These are phyloP conservation scores for Thalassiosira mediterranea DNA, from an alignment of 352 stramenopile species.

Conservation along the genomic window DNA sequence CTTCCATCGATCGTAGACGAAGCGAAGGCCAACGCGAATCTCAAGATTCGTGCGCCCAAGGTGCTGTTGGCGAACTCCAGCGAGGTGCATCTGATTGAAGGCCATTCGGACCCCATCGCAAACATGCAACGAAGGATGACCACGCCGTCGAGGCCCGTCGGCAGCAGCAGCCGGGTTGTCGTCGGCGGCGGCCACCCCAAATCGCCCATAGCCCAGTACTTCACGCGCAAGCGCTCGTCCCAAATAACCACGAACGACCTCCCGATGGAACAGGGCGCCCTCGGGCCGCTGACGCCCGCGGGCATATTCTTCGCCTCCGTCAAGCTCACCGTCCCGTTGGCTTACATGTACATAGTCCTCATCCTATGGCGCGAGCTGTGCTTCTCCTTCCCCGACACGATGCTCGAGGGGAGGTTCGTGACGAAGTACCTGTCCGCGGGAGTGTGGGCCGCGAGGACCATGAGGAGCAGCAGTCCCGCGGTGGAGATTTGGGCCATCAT, in stretches of 20 bases:
- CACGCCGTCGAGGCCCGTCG: neutral
- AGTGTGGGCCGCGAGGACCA: slow-evolving; percentile 47
- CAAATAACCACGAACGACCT: slow-evolving; percentile 44
- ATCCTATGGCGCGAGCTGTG: slow-evolving; percentile 75
- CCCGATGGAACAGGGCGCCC: slow-evolving; percentile 57
- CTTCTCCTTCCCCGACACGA: slow-evolving; percentile 56
- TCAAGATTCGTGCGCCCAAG: no score
- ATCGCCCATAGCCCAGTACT: slow-evolving; percentile 27
- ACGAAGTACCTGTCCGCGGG: slow-evolving; percentile 57
- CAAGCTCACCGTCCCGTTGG: slow-evolving; percentile 64
- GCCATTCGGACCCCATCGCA: no score
- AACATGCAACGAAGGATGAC: neutral
- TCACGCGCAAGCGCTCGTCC: slow-evolving; percentile 27
- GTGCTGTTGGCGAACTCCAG: no score
- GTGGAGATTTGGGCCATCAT: slow-evolving; percentile 78
- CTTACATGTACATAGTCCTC: slow-evolving; percentile 76
- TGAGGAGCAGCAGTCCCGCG: slow-evolving; percentile 48
- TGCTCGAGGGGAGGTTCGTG: slow-evolving; percentile 59
- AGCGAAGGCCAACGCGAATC: no score
- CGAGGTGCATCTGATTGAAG: neutral
- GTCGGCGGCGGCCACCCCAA: neutral
- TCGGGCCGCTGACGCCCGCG: slow-evolving; percentile 61
- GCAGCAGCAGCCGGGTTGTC: neutral
- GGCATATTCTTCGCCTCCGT: slow-evolving; percentile 68
- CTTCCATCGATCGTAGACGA: no score